phyloP scores from a whole-genome alignment of 805 yeast species.

The Kodamaea hsintzibuensis region DNA sequence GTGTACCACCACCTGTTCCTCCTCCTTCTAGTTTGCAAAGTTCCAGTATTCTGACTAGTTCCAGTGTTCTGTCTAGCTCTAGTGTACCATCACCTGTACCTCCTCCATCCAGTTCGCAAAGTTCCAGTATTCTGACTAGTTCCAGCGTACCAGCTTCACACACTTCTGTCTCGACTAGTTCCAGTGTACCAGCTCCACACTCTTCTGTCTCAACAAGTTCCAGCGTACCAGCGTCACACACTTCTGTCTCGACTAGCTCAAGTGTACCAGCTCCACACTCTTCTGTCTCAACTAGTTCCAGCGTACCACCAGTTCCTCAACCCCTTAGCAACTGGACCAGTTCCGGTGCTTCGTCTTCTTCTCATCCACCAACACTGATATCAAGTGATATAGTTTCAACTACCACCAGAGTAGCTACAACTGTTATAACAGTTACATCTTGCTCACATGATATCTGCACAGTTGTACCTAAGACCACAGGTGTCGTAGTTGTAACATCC shows the following conservation, averaged over 20 bases:
- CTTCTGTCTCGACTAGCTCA: not conserved
- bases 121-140: not conserved
- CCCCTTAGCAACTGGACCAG: not conserved
- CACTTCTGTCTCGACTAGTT: not conserved
- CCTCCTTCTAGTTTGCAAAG: too few species aligned
- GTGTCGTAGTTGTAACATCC: conserved; percentile 29
- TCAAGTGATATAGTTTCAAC: conserved; percentile 10
- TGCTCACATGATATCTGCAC: conserved; percentile 32
- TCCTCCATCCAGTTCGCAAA: not conserved
- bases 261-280: not conserved
- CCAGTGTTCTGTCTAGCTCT: not conserved
- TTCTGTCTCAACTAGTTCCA: not conserved
- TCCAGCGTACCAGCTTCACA: not conserved
- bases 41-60: too few species aligned
- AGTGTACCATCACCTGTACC: not conserved
- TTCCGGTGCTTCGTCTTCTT: not conserved
- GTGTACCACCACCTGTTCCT: too few species aligned
- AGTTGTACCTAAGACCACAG: conserved; percentile 14
- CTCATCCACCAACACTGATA: not conserved
- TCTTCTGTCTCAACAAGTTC: not conserved
- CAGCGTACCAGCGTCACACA: not conserved
- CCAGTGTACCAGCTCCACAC: not conserved
- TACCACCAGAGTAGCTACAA: conserved; percentile 18
- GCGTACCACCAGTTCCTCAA: not conserved
- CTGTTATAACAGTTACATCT: conserved; percentile 36